These are phyloP conservation scores for Hyphopichia khmerensis DNA, from an alignment of 1,139 yeast species.

Conservation along the genomic window DNA sequence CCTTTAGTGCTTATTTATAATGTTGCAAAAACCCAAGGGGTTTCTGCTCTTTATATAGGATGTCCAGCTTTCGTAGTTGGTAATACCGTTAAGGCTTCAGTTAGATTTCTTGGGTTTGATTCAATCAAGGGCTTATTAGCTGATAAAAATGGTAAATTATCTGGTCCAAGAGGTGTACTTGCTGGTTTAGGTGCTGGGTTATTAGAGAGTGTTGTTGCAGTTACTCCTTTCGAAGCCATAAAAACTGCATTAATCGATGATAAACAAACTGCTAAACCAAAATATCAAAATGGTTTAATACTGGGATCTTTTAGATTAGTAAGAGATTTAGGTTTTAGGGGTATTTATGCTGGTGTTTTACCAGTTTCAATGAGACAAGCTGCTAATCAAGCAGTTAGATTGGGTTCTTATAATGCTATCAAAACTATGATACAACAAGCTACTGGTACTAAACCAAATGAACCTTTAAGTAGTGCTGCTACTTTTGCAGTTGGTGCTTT, in stretches of 20 bases:
- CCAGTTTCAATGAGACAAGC: conserved; percentile 97
- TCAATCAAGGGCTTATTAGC: conserved; percentile 72
- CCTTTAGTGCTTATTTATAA: conserved; percentile 78
- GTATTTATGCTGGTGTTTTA: conserved; percentile 83
- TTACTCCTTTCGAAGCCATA: conserved; percentile 95
- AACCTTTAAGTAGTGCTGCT: conserved; percentile 73
- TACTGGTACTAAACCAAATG: conserved; percentile 59
- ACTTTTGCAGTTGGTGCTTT: conserved; percentile 91
- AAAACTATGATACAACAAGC: conserved; percentile 79
- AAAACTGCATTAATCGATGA: conserved; percentile 96
- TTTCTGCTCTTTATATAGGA: conserved; percentile 83
- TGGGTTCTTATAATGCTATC: conserved; percentile 90
- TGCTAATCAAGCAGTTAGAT: conserved; percentile 88
- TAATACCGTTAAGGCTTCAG: conserved; percentile 92
- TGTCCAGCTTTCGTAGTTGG: conserved; percentile 97
- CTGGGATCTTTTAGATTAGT: conserved; percentile 64
- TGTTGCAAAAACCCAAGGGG: conserved; percentile 77
- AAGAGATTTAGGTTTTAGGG: conserved; percentile 75
- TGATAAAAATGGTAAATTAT: conserved; percentile 82
- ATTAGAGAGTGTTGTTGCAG: conserved; percentile 87
- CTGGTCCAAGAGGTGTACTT: conserved; percentile 86
- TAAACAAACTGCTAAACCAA: conserved; percentile 71
- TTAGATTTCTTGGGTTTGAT: conserved; percentile 90
- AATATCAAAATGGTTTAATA: conserved; percentile 67
- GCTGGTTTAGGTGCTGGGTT: conserved; percentile 98